Base-by-base conservation (phyloP, 257 asterid species). In the Lycium ferocissimum region DNA sequence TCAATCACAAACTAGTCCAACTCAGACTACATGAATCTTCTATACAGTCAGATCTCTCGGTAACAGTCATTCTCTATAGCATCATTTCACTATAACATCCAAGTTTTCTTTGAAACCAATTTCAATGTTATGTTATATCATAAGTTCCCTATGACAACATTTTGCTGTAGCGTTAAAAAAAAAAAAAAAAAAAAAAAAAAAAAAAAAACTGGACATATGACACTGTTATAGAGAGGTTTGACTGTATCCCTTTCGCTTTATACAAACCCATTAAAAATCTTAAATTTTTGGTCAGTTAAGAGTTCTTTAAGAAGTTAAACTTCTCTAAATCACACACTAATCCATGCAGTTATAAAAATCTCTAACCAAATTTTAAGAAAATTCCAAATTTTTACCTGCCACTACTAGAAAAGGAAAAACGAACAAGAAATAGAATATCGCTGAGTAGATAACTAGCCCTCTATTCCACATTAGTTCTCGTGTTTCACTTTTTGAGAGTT, bases 251-350 rank as follows among this genome's bases (percentile, higher is more conserved):
- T 73, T 73, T 18, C 38, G 3, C 20, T n/a, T 73, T 53, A 72
- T 45, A n/a, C 76, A 70, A 70, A 38, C 7, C 49, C 75, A 67
- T 72, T 45, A 20, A 72, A 56, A 75, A 47, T 75, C 81, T 51
- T 49, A 51, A 51, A 7, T 20, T 13, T 76, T 51, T 26, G n/a
- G 7, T 13, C 22, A 76, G 18, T 7, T 75, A 20, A 20, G 4
- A 47, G 81, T 73, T 73, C 59, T 73, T 7, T 47, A 47, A 12
- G 20, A 73, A 51, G 22, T 22, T 47, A 49, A 22, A 76, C 47
- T 49, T 22, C 82, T 7, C 45, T 51, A 76, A 22, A 76, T 75
- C 22, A 22, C 62, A 76, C 35, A 38, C 26, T 71, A 9, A 71
- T 6, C 57, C 14, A 7, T 22, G 22, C 0, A 40, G 56, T 17